Conservation (phyloP, 768 basidiomycete species). For the Hypholoma sublateritium region DNA sequence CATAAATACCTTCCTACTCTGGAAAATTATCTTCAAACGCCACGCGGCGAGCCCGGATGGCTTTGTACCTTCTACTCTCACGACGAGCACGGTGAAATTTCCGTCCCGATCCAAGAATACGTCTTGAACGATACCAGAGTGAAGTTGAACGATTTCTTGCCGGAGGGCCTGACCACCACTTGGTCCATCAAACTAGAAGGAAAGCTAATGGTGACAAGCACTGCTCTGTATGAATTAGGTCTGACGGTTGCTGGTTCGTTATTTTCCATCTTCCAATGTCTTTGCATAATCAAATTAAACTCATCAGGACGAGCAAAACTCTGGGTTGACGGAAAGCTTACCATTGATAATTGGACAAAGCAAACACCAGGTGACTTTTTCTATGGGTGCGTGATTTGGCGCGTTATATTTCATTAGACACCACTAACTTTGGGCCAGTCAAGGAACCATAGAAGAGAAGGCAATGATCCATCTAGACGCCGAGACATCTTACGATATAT, state of each 20-base stretch:
- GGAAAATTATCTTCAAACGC: constrained; percentile 56
- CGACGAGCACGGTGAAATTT: constrained; percentile 45
- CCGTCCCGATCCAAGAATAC: constrained; percentile 44
- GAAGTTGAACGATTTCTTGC: constrained; percentile 67
- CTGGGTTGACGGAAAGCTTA: constrained; percentile 55
- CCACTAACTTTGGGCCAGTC: constrained; percentile 27
- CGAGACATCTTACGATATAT: constrained; percentile 46
- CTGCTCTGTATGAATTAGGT: constrained; percentile 56
- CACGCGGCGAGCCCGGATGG: constrained; percentile 59
- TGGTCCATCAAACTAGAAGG: constrained; percentile 63
- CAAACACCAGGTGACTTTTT: constrained; percentile 70
- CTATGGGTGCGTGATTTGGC: constrained; percentile 48
- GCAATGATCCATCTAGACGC: constrained; percentile 45
- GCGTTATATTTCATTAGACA: neutral
- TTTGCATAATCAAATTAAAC: neutral
- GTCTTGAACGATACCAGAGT: constrained; percentile 59
- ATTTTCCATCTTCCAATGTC: neutral
- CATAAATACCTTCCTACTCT: constrained; percentile 71
- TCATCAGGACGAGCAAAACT: constrained; percentile 56
- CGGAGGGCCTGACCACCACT: constrained; percentile 47
- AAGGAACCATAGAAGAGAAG: constrained; percentile 68
- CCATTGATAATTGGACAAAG: constrained; percentile 72
- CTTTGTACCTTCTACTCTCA: constrained; percentile 62
- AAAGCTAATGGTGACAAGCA: constrained; percentile 46
- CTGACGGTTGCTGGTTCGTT: constrained; percentile 56